Percentiles rank a stretch among this genome's conserved stretches.
phyloP scores from a whole-genome alignment of 257 asterid species.

The Lycium barbarum region DNA sequence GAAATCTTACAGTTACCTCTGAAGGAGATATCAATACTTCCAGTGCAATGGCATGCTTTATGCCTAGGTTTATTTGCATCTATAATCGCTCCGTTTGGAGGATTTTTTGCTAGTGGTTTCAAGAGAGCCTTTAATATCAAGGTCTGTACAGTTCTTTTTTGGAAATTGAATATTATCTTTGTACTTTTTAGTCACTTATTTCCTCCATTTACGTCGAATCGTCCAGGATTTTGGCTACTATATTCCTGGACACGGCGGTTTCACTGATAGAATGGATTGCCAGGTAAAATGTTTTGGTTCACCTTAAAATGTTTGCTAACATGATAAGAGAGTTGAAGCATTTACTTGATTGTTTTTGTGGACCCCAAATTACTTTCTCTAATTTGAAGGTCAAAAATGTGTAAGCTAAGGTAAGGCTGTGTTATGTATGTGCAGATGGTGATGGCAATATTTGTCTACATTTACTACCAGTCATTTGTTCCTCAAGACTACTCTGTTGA shows the following conservation, averaged over 20 bases:
- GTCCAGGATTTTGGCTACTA: conserved; percentile 94
- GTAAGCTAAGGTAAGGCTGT: conserved; percentile 9
- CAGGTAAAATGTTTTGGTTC: conserved; percentile 57
- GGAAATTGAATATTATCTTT: neutral
- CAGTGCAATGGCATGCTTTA: conserved; percentile 92
- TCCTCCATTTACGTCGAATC: neutral
- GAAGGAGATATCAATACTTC: conserved; percentile 62
- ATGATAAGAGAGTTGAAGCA: neutral
- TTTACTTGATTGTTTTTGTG: neutral
- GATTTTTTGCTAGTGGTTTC: conserved; percentile 97
- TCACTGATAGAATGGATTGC: conserved; percentile 98
- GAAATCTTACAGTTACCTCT: conserved; percentile 63
- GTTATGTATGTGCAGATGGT: conserved; percentile 62
- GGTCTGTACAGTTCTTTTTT: conserved; percentile 42
- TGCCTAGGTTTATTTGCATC: conserved; percentile 86
- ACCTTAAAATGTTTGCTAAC: neutral
- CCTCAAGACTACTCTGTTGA: conserved; percentile 71
- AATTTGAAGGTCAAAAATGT: neutral
- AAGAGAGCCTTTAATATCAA: conserved; percentile 98
- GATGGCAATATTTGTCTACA: conserved; percentile 84
- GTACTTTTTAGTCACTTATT: neutral
- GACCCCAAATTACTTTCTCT: neutral
- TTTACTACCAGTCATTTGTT: conserved; percentile 80
- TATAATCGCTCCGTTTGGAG: conserved; percentile 97
- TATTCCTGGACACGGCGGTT: conserved; percentile 99